Evolutionary conservation across 257 asterid species (phyloP).

Genomic region (Oldenlandia corymbosa): DNA sequence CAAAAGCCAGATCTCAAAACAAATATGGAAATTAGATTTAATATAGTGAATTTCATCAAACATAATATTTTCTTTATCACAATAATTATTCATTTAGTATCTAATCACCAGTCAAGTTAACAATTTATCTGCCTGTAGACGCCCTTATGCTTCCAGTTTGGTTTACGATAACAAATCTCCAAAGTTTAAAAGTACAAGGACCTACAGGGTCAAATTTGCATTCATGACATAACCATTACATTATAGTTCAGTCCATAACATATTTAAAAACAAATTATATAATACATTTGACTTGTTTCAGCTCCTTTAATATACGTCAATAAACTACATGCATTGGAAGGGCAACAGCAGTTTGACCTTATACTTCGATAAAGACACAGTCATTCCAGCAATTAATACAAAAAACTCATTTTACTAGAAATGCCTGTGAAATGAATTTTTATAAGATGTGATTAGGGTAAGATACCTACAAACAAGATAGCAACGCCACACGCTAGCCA

Average conservation of each 20-base stretch:
- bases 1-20: too few relatives aligned
- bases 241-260: not conserved
- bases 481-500: conserved; percentile 81
- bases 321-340: not conserved
- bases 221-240: too few relatives aligned
- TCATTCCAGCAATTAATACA: not conserved
- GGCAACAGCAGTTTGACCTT: not conserved
- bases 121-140: too few relatives aligned
- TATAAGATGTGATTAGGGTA: conserved; percentile 41
- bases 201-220: too few relatives aligned
- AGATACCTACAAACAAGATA: conserved; percentile 98
- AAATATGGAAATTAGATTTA: too few relatives aligned
- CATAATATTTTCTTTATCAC: not conserved
- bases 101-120: not conserved
- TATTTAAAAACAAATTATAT: not conserved
- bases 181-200: not conserved
- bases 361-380: conserved; percentile 2
- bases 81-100: not conserved
- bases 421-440: not conserved
- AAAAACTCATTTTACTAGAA: not conserved
- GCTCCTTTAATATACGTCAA: conserved; percentile 1
- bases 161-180: not conserved
- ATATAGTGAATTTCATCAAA: not conserved
- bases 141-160: too few relatives aligned
- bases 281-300: not conserved